phyloP scores from a whole-genome alignment of 2,329 filamentous ascomycete species.

The Botrytis sinoallii region DNA sequence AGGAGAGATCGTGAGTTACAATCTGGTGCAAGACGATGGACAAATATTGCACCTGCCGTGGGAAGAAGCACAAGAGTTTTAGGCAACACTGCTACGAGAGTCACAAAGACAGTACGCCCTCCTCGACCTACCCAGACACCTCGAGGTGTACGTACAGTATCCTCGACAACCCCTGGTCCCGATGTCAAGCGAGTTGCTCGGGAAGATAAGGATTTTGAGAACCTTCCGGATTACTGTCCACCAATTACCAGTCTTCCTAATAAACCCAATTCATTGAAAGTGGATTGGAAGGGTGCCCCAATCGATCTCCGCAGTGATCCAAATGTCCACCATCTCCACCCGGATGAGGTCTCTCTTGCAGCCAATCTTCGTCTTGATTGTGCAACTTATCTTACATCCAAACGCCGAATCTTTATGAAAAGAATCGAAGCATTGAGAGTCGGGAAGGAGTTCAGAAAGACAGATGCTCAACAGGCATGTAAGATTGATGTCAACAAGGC shows the following conservation, averaged over 20 bases:
- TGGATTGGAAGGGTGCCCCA: slow-evolving; percentile 81
- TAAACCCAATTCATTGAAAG: slow-evolving; percentile 70
- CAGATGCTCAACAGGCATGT: slow-evolving; percentile 92
- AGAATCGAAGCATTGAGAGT: slow-evolving; percentile 64
- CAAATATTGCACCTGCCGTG: slow-evolving; percentile 32
- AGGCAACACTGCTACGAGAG: slow-evolving; percentile 14
- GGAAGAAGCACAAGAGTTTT: slow-evolving; percentile 1
- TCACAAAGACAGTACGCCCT: slow-evolving; percentile 17
- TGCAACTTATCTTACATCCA: slow-evolving; percentile 86
- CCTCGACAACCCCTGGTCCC: slow-evolving; percentile 35
- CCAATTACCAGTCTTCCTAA: slow-evolving; percentile 62
- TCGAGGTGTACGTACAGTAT: slow-evolving; percentile 14
- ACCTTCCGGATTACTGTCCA: slow-evolving; percentile 70
- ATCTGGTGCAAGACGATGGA: slow-evolving; percentile 28
- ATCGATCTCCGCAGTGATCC: slow-evolving; percentile 74
- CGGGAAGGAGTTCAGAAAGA: slow-evolving; percentile 88
- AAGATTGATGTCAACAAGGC: slow-evolving; percentile 99
- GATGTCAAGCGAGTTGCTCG: slow-evolving; percentile 56
- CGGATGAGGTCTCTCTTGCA: slow-evolving; percentile 73
- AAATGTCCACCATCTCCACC: slow-evolving; percentile 67
- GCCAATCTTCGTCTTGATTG: slow-evolving; percentile 78
- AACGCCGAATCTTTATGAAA: slow-evolving; percentile 83
- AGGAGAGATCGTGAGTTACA: slow-evolving; percentile 31
- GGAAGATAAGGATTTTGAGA: slow-evolving; percentile 77
- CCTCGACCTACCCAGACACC: slow-evolving; percentile 21